These are phyloP conservation scores for Penicillium subrubescens DNA, from an alignment of 495 filamentous ascomycete species.

Conservation along the genomic window DNA sequence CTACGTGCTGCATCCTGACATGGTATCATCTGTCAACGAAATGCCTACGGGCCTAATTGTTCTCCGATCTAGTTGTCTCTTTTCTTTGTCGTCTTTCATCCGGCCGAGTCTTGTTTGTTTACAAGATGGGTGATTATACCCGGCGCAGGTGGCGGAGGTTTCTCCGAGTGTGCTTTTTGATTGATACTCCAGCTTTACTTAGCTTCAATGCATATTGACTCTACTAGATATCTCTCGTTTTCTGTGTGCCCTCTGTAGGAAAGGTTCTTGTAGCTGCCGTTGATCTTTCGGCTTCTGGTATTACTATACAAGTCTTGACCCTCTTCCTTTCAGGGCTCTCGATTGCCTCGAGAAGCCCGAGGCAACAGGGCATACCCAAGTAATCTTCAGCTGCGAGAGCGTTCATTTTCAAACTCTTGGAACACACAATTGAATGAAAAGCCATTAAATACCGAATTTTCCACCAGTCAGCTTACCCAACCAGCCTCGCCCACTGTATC, in stretches of 20 bases:
- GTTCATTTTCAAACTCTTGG: not conserved
- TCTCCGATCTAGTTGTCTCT: slow-evolving; percentile 17
- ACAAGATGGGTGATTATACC: slow-evolving; percentile 11
- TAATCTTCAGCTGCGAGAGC: not conserved
- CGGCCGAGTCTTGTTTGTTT: slow-evolving; percentile 9
- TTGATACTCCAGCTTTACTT: slow-evolving; percentile 11
- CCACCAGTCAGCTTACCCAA: not conserved
- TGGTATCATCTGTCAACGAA: slow-evolving; percentile 21
- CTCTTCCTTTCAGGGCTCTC: not conserved
- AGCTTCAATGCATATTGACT: not conserved
- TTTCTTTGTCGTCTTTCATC: slow-evolving; percentile 8
- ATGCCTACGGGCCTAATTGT: slow-evolving; percentile 24
- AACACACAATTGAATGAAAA: not conserved
- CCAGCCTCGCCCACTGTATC: slow-evolving; percentile 8
- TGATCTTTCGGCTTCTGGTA: not conserved
- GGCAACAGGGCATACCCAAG: no score
- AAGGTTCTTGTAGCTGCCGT: not conserved
- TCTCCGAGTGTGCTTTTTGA: slow-evolving; percentile 13
- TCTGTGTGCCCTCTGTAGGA: not conserved
- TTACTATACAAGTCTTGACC: not conserved
- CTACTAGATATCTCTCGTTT: not conserved
- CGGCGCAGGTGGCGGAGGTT: slow-evolving; percentile 19
- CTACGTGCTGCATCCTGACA: slow-evolving; percentile 11
- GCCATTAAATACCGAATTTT: not conserved
- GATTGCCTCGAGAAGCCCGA: not conserved